Evolutionary conservation across 257 asterid genomes (phyloP), one percentile per base, ranked within the genome.

Genomic region (Capsicum chinense): DNA sequence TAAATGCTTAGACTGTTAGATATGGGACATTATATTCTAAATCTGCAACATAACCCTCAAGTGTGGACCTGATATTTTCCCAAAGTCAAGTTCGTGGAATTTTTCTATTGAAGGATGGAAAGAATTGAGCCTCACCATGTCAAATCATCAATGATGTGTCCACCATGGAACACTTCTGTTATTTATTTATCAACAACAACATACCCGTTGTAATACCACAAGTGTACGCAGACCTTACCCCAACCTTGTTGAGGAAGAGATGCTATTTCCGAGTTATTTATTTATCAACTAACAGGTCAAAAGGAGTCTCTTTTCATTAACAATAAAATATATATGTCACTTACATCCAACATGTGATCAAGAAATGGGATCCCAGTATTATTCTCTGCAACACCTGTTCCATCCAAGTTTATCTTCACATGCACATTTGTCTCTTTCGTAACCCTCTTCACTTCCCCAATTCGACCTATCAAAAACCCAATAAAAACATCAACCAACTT

Each of bases 291-390:
- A 58, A 8, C 16, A 79, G 6, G 13, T 7, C 67, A 39, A 7
- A 37, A 68, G 8, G 26, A 7, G 1, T 26, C 2, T 21, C 56
- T 74, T 74, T 21, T 50, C 79, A 50, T 26, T 26, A 26, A 26
- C 33, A 26, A 26, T 0, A 26, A 26, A 26, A 26, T 1, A 26
- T 26, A 26, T 26, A 26, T 26, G 1, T 0, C 33, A 26, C 98
- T 90, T 83, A 95, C 99, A 91, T 97, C 98, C 86, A 97, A 89
- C 99, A 95, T 93, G 86, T 95, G 98, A 92, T 95, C 99, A 81
- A 95, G 96, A 89, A 95, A 97, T 21, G 97, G 98, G 69, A 93
- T 93, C 56, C 99, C 98, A 14, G 97, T 87, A 83, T 86, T 83
- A 79, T 94, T 97, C 52, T 97, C 94, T 57, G 98, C 95, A 1